Base-by-base conservation (phyloP, 1,139 yeast species). In the Yamadazyma diddensiae region DNA sequence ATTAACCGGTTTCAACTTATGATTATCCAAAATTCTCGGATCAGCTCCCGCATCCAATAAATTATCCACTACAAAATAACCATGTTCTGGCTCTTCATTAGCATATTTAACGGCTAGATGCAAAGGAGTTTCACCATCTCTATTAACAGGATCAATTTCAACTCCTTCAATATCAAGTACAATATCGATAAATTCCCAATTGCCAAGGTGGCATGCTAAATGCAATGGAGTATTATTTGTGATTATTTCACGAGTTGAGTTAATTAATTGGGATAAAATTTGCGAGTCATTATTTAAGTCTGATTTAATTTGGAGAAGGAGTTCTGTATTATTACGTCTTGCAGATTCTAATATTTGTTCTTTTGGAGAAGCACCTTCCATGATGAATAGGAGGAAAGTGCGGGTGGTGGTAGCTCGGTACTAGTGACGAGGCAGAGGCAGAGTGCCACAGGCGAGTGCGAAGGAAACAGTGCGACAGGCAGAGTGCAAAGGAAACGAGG, bases 31-130 rank as follows among this genome's bases (percentile, higher is more conserved):
- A 24, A 65, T 57, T 34, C 70, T 46, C n/a, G 95, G 88, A 57
- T 90, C 94, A 1, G 95, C 81, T 2, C 97, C 98, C 21, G 95
- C 96, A 50, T 90, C 97, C 38, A 92, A 67, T 42, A 92, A 69
- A 54, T 83, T 84, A 49, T 87, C 95, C 6, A 80, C 70, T 28
- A 92, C 70, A 48, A 82, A 88, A 26, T 73, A 65, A 1, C 96
- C 97, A 57, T 83, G 92, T 39, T 85, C 97, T 0, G 92, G 84
- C 52, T 92, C 97, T 11, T 76, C 77, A 28, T 65, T 65, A 15
- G 90, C 70, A 52, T 84, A 88, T 45, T 76, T 75, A 9, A 82
- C 95, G 3, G 95, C 94, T 44, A 75, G 64, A 59, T 92, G 97
- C 46, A 92, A 70, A 8, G 98, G 97, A 1, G 97, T 87, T 43